phyloP scores from a whole-genome alignment of 306 rosid species.

The Parietaria judaica region DNA sequence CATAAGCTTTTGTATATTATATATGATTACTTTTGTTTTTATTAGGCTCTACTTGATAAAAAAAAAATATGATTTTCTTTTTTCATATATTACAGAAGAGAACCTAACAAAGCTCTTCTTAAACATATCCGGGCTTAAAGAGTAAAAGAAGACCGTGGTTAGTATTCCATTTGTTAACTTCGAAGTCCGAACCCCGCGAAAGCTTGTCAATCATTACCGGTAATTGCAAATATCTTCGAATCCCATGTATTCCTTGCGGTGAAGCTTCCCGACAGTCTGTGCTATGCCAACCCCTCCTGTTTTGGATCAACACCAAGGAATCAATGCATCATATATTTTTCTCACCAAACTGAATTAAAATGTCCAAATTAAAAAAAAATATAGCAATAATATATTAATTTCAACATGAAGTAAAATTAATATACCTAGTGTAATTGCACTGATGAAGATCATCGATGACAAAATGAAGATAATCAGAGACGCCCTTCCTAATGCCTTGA shows the following conservation, averaged over 20 bases:
- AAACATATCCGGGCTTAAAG: slow-evolving; percentile 80
- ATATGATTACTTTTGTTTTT: too few species aligned
- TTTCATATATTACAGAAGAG: slow-evolving; percentile 54
- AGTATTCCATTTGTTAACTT: slow-evolving; percentile 24
- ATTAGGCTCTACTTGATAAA: too few species aligned
- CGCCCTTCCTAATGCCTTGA: slow-evolving; percentile 53
- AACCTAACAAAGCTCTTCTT: slow-evolving; percentile 91
- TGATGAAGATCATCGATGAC: slow-evolving; percentile 50
- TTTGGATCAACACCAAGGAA: slow-evolving; percentile 4
- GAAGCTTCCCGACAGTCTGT: slow-evolving; percentile 38
- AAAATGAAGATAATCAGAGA: slow-evolving; percentile 69
- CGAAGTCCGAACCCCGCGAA: neutral
- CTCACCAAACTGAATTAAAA: neutral
- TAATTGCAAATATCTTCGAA: slow-evolving; percentile 59
- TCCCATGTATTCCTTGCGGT: slow-evolving; percentile 57
- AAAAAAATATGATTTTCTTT: slow-evolving; percentile 21
- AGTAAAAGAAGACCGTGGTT: slow-evolving; percentile 63
- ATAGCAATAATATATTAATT: too few species aligned
- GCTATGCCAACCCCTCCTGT: slow-evolving; percentile 70
- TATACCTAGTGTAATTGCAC: slow-evolving; percentile 59
- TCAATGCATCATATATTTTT: neutral
- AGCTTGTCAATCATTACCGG: neutral
- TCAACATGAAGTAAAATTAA: neutral
- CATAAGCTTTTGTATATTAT: too few species aligned
- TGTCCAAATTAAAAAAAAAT: too few species aligned